Conservation (phyloP, 1,284 basidiomycete genomes). For the Trichosporon faecale region DNA sequence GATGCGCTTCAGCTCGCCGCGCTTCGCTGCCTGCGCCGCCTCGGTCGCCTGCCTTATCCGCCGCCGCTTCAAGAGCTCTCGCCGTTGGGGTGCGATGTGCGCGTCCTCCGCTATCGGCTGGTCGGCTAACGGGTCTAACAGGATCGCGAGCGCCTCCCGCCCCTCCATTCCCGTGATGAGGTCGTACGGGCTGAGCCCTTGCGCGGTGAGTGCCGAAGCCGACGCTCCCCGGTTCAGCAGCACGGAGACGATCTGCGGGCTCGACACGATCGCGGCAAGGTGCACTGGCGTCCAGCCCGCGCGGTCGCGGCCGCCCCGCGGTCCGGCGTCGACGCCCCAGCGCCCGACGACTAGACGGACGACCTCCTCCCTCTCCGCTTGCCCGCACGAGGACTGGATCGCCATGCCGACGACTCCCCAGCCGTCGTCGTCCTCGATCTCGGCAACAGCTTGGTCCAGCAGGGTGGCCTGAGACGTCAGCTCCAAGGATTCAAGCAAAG, state of each 20-base stretch:
- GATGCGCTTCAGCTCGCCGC: constrained; percentile 59
- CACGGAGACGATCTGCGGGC: constrained; percentile 85
- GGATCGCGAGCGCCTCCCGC: constrained; percentile 70
- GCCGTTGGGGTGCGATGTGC: constrained; percentile 25
- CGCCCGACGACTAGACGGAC: constrained; percentile 74
- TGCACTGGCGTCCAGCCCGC: constrained; percentile 96
- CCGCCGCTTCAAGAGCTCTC: constrained; percentile 54
- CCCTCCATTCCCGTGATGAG: constrained; percentile 75
- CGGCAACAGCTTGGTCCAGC: constrained; percentile 35
- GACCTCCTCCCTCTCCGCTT: constrained; percentile 77
- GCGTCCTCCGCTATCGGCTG: constrained; percentile 22
- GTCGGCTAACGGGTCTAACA: constrained; percentile 58
- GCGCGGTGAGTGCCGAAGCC: constrained; percentile 67
- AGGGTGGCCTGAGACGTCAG: constrained; percentile 31
- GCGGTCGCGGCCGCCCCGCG: constrained; percentile 48
- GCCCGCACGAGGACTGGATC: constrained; percentile 72
- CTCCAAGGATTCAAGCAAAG: background rate
- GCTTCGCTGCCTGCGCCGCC: constrained; percentile 54
- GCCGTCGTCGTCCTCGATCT: constrained; percentile 72
- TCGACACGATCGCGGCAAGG: constrained; percentile 81
- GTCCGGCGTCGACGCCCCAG: constrained; percentile 57
- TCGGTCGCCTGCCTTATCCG: constrained; percentile 63
- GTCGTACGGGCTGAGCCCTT: constrained; percentile 77
- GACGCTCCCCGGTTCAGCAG: constrained; percentile 88
- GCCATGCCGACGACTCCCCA: constrained; percentile 71